Conservation (phyloP, 1,284 basidiomycete species). For the Irpex sp. region DNA sequence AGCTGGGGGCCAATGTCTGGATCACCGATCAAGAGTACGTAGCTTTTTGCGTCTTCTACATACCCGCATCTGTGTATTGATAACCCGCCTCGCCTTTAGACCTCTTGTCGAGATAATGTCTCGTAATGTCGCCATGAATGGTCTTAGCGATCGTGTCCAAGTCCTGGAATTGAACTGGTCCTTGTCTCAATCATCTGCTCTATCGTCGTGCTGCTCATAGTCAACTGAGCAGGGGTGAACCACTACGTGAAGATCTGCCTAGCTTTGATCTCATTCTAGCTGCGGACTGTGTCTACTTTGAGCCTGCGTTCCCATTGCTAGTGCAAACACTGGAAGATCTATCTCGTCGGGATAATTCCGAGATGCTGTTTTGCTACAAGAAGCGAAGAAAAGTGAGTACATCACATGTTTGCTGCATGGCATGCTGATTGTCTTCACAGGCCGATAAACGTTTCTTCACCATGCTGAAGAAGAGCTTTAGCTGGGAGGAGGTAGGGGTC, state of each 20-base stretch:
- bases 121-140: slow-evolving; percentile 65
- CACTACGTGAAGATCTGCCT: slow-evolving; percentile 39
- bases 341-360: slow-evolving; percentile 41
- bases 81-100: slow-evolving; percentile 33
- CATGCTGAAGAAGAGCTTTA: slow-evolving; percentile 79
- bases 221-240: slow-evolving; percentile 47
- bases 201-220: slow-evolving; percentile 27
- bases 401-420: not conserved
- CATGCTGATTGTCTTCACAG: slow-evolving; percentile 32
- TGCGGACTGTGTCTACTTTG: slow-evolving; percentile 94
- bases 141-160: slow-evolving; percentile 44
- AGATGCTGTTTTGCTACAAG: slow-evolving; percentile 90
- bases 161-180: slow-evolving; percentile 81
- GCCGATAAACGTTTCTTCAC: slow-evolving; percentile 90
- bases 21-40: slow-evolving; percentile 90
- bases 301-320: slow-evolving; percentile 89
- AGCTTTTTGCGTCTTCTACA: not conserved
- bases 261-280: slow-evolving; percentile 73
- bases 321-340: slow-evolving; percentile 78
- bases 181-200: slow-evolving; percentile 12
- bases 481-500: slow-evolving; percentile 61
- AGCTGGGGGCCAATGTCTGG: slow-evolving; percentile 62
- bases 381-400: slow-evolving; percentile 79
- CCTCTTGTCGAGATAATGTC: slow-evolving; percentile 75
- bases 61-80: too few species aligned